Evolutionary conservation across 2,329 filamentous ascomycete genomes (phyloP).

Genomic region (Monosporascus sp.): DNA sequence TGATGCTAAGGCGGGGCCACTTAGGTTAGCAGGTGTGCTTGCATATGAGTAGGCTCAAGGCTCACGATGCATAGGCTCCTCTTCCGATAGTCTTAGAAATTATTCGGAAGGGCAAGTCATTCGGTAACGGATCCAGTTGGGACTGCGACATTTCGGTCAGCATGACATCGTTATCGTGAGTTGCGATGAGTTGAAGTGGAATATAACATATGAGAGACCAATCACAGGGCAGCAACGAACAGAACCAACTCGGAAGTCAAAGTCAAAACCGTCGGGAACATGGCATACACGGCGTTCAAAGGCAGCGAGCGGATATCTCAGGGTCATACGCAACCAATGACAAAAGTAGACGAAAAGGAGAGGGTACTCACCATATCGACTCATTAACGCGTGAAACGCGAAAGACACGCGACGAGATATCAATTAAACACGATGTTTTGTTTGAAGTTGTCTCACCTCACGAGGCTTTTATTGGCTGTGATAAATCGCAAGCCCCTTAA

Average conservation of each 20-base stretch:
- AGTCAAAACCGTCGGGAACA: too few relatives aligned
- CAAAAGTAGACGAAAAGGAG: not conserved
- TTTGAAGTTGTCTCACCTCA: conserved; percentile 10
- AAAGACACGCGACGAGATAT: not conserved
- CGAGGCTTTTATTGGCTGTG: not conserved
- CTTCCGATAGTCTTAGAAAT: conserved; percentile 95
- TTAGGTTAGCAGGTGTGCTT: conserved; percentile 5
- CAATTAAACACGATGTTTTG: conserved; percentile 8
- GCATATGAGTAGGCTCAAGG: conserved; percentile 17
- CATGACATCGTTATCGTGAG: too few relatives aligned
- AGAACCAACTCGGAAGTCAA: too few relatives aligned
- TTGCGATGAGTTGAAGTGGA: conserved; percentile 1
- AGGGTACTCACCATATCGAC: not conserved
- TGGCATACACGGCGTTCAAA: too few relatives aligned
- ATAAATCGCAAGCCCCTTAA: not conserved
- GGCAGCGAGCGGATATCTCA: too few relatives aligned
- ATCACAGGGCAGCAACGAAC: too few relatives aligned
- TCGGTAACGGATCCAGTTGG: conserved; percentile 81
- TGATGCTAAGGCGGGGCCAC: conserved; percentile 58
- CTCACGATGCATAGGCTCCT: conserved; percentile 94
- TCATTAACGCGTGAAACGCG: not conserved
- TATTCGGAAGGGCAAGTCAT: conserved; percentile 84
- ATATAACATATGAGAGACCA: not conserved
- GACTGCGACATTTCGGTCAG: conserved; percentile 57
- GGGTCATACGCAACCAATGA: not conserved